phyloP scores from a whole-genome alignment of 192 early-diverging fungal genomes.

The Glomus cerebriforme region DNA sequence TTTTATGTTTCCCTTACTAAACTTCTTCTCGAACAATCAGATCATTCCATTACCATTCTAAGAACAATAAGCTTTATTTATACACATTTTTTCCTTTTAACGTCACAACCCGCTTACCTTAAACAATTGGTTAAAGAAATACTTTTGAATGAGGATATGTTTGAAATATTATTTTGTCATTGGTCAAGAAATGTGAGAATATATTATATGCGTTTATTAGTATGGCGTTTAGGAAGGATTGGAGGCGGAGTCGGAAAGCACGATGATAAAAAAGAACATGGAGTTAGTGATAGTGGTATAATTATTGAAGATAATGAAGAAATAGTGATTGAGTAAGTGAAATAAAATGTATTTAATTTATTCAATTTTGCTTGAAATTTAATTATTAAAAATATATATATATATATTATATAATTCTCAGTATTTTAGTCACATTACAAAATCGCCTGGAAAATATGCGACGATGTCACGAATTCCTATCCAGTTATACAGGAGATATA shows the following conservation, averaged over 20 bases:
- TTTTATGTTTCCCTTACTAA: slow-evolving; percentile 46
- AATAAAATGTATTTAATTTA: neutral
- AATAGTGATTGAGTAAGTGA: slow-evolving; percentile 13
- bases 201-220: slow-evolving; percentile 49
- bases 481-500: neutral
- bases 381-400: neutral
- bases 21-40: slow-evolving; percentile 42
- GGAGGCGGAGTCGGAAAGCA: neutral
- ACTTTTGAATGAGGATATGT: slow-evolving; percentile 40
- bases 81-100: slow-evolving; percentile 50
- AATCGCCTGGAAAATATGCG: slow-evolving; percentile 9
- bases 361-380: neutral
- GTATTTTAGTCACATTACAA: slow-evolving; percentile 17
- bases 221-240: slow-evolving; percentile 49
- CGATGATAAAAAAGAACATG: neutral
- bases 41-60: slow-evolving; percentile 52
- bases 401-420: neutral
- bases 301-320: slow-evolving; percentile 15
- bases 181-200: slow-evolving; percentile 54
- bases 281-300: slow-evolving; percentile 5
- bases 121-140: slow-evolving; percentile 43
- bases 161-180: slow-evolving; percentile 52
- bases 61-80: slow-evolving; percentile 53
- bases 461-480: slow-evolving; percentile 11
- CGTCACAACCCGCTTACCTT: slow-evolving; percentile 38